Evolutionary conservation across 1,139 yeast species (phyloP), one percentile per base, ranked within the genome.

Genomic region (Scheffersomyces cryptocercus): DNA sequence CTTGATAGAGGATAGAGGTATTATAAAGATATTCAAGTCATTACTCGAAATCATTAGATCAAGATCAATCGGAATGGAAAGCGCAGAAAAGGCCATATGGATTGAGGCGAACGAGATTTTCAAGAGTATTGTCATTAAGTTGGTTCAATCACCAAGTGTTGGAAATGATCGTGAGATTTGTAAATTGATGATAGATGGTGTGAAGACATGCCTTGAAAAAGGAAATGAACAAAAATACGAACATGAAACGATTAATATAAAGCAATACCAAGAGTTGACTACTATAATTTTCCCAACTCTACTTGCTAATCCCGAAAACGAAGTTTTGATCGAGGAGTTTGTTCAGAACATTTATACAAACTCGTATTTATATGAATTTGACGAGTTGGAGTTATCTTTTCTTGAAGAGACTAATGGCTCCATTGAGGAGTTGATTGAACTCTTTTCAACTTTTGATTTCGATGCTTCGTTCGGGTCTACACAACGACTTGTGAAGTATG

Each of bases 351-450:
- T 59, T 11, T 59, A 58, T 42, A 58, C 70, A 1, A 62, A 74
- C 13, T 82, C 88, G 2, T 77, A 75, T 46, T 58, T 81, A 12
- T 82, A 80, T 56, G 68, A 71, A 31, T 62, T 71, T 28, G 80
- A 75, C 47, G 79, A 74, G 26, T 54, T 73, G 9, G 84, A 77
- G 33, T 16, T 29, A 5, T 35, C 35, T 13, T 28, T 49, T 29
- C 41, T 44, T 10, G 42, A 41, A 4, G 45, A 41, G 10, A 37
- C 35, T 4, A 6, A 15, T 10, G 24, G 14, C 15, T 40, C 16
- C 24, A 33, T 37, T 36, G 43, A 36, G 28, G 46, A 39, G 3
- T 28, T 38, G 32, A 54, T 61, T 11, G 50, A 52, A n/a, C 50
- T 49, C 20, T 54, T 68, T 33, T 48, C 59, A 2, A 38, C 42